phyloP scores from a whole-genome alignment of 2,329 filamentous ascomycete species.

The Phialophora tarda region DNA sequence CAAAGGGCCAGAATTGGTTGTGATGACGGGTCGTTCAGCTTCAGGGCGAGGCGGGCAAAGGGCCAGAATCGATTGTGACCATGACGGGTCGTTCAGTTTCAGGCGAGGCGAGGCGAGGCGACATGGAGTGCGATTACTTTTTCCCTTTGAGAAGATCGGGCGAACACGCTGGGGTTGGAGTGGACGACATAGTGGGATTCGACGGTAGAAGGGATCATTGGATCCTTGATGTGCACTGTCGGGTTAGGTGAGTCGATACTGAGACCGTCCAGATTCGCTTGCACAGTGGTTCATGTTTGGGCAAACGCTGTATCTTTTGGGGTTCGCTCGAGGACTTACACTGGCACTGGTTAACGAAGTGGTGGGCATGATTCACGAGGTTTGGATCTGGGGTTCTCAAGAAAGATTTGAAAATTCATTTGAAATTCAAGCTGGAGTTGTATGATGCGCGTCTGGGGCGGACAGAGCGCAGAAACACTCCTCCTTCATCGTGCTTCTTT shows the following conservation, averaged over 20 bases:
- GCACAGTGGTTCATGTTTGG: neutral
- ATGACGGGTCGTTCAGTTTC: too few species aligned
- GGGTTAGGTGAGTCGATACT: neutral
- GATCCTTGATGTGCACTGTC: neutral
- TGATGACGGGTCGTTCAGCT: slow-evolving; percentile 7
- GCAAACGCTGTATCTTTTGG: neutral
- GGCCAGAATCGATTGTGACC: slow-evolving; percentile 42
- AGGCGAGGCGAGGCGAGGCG: too few species aligned
- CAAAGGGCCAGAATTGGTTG: slow-evolving; percentile 42
- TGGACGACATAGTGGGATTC: neutral
- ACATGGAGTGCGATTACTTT: too few species aligned
- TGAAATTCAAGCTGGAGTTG: slow-evolving; percentile 2
- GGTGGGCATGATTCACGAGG: neutral
- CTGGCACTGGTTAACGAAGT: neutral
- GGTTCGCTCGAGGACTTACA: neutral
- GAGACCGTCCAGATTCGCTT: too few species aligned
- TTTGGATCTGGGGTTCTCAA: neutral
- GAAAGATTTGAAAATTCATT: neutral
- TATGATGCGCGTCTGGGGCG: neutral
- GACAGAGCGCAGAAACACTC: neutral
- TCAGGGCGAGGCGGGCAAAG: slow-evolving; percentile 37
- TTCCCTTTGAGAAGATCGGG: neutral
- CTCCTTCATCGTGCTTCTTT: neutral
- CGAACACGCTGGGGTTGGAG: neutral
- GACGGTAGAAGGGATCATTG: neutral